Base-by-base conservation (phyloP, 352 stramenopile genomes). In the Stephanocyclus meneghinianus region DNA sequence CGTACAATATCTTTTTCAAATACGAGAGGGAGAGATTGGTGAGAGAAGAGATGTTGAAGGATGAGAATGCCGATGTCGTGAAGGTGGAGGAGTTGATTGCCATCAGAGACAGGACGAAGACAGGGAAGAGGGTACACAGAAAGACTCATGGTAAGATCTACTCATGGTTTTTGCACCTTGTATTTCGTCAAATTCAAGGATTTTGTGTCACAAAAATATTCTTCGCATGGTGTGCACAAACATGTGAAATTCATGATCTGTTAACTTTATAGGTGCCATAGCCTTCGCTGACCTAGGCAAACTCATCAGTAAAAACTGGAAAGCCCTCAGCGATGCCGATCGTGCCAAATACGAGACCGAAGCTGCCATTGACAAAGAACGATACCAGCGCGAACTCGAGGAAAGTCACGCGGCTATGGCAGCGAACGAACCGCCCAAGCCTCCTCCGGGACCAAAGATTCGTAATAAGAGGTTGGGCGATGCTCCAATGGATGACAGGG, bases 101-200 rank as follows among this genome's bases (percentile, higher is more conserved):
- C 2, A 68, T 42, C 21, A 53, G 40, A 29, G 68, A 61, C 8
- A 76, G 26, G 68, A 78, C 71, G 3, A 73, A 62, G 71, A 73
- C 30, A 26, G 71, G 71, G 5, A 78, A 78, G 32, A 57, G 71
- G 35, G 71, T 67, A 30, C 71, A 78, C 42, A 68, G 71, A 35
- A 78, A 78, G 40, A 67, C 71, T 68, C 71, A 78, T 68, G 71
- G 71, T 73, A 30, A 73, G 65, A 26, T 26, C 21, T 64, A 16
- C 40, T 18, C 10, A 32, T 59, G 29, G 35, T 40, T 8, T 40
- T 8, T 40, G 4, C 3, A 40, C 35, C 3, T 0, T 40, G 7
- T 8, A 40, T 8, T 9, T 9, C 35, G 7, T 40, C 35, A 40
- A 8, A 40, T 8, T 40, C 35, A 40, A 8, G 35, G 35, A 40